Conservation (phyloP, 2,329 filamentous ascomycete genomes). For the Thielaviopsis musarum region DNA sequence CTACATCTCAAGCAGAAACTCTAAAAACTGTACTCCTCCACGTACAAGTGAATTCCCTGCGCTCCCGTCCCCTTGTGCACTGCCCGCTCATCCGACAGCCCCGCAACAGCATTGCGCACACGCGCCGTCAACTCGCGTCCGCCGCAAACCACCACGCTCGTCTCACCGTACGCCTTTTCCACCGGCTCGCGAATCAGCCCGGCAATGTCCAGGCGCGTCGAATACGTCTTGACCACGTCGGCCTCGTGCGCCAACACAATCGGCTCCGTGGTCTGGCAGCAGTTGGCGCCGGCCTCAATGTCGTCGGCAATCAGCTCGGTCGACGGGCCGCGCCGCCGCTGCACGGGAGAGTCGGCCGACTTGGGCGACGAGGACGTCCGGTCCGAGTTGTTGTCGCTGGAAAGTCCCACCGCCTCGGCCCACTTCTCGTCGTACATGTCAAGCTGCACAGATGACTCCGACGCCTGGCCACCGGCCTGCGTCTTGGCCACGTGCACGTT, state of each 20-base stretch:
- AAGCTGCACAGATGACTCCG: not conserved
- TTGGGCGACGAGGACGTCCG: not conserved
- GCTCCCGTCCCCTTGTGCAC: slow-evolving; percentile 49
- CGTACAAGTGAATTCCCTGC: slow-evolving; percentile 43
- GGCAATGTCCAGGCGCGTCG: slow-evolving; percentile 32
- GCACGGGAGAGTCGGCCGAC: not conserved
- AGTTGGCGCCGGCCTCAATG: slow-evolving; percentile 8
- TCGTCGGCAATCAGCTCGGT: slow-evolving; percentile 1
- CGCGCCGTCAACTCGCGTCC: slow-evolving; percentile 36
- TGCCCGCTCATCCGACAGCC: slow-evolving; percentile 40
- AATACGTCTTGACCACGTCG: slow-evolving; percentile 27
- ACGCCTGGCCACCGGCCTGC: slow-evolving; percentile 12
- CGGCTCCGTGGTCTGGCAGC: slow-evolving; percentile 5
- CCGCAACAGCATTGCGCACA: slow-evolving; percentile 37
- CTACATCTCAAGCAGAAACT: no score
- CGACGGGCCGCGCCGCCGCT: not conserved
- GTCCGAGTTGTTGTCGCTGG: not conserved
- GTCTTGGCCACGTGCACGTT: slow-evolving; percentile 39
- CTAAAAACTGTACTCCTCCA: slow-evolving; percentile 42
- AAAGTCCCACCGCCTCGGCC: not conserved
- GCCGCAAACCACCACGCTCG: slow-evolving; percentile 43
- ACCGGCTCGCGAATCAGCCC: slow-evolving; percentile 35
- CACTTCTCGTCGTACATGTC: not conserved
- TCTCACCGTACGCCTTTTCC: slow-evolving; percentile 42
- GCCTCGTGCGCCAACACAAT: not conserved